Evolutionary conservation across 352 stramenopile species (phyloP), one percentile per base, ranked within the genome.

Genomic region (Phytophthora vignae): DNA sequence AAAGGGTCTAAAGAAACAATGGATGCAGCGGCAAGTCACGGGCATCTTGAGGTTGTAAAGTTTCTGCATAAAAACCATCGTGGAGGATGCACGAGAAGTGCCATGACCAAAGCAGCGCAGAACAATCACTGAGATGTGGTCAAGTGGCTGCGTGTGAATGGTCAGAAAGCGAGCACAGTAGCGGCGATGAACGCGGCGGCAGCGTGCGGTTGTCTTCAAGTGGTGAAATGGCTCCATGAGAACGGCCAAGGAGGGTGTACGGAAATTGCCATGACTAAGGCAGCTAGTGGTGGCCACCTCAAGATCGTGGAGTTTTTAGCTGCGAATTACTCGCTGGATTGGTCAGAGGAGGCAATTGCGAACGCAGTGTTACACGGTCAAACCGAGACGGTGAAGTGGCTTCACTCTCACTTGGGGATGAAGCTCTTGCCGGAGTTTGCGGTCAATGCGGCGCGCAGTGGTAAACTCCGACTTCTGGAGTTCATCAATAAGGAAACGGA

Each of bases 271-370:
- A 54, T 72, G 57, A 29, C 14, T 46, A 19, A 11, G 3, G 57
- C 50, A 38, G 65, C 65, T 40, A 8, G 12, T 17, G 17, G 53
- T 36, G 57, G 65, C 22, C 50, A 72, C 15, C 14, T 72, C 11
- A 54, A 57, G 10, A 50, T 78, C 38, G 65, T 81, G 48, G 52
- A 44, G n/a, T 73, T 72, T 5, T 42, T 81, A 17, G 57, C 67
- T 15, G 58, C 55, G 0, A 68, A 61, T 17, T 72, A 67, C 14
- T 57, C 50, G 9, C 46, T 77, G 29, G 27, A 63, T 10, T 80
- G 73, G 52, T 56, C 59, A 22, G 40, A 66, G 19, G 27, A 14
- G 1, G 60, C 69, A 17, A 72, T 80, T 22, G 36, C 73, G 2
- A 46, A 44, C 8, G 69, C 69, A 2, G 22, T 58, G 27, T 31